phyloP scores from a whole-genome alignment of 2,329 filamentous ascomycete species.

The Bipolaris victoriae region DNA sequence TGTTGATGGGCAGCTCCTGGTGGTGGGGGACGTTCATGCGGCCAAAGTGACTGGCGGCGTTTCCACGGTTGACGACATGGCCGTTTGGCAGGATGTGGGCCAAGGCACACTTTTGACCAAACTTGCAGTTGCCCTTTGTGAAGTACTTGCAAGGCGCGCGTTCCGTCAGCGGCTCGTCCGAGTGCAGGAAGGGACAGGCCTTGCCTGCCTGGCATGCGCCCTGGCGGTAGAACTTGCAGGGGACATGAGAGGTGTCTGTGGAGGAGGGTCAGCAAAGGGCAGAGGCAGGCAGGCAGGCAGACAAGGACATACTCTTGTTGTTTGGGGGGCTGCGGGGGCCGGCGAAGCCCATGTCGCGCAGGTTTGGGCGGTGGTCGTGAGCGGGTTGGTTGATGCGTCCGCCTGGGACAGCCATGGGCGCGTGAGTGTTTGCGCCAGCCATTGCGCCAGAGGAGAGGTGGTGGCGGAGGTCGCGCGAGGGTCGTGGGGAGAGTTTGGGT shows the following conservation, averaged over 20 bases:
- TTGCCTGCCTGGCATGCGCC: slow-evolving; percentile 95
- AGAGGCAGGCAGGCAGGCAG: no score
- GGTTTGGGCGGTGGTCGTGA: slow-evolving; percentile 36
- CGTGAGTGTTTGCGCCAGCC: slow-evolving; percentile 45
- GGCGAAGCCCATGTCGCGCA: slow-evolving; percentile 49
- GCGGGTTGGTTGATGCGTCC: slow-evolving; percentile 40
- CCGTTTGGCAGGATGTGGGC: slow-evolving; percentile 95
- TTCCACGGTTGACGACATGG: slow-evolving; percentile 79
- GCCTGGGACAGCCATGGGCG: slow-evolving; percentile 46
- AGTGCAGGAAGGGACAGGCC: slow-evolving; percentile 95
- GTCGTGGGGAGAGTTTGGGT: slow-evolving; percentile 34
- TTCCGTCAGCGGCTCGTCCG: slow-evolving; percentile 81
- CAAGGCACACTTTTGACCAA: slow-evolving; percentile 95
- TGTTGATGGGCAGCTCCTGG: slow-evolving; percentile 75
- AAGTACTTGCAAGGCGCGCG: slow-evolving; percentile 97
- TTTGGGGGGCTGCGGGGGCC: slow-evolving; percentile 56
- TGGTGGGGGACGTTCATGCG: slow-evolving; percentile 70
- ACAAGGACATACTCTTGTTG: slow-evolving; percentile 53
- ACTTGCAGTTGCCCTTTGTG: slow-evolving; percentile 99
- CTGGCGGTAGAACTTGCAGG: slow-evolving; percentile 99
- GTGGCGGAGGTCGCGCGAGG: slow-evolving; percentile 42
- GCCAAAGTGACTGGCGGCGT: slow-evolving; percentile 64
- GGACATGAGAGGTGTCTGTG: slow-evolving; percentile 91
- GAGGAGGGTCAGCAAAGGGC: slow-evolving; percentile 26
- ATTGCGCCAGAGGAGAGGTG: slow-evolving; percentile 39